Evolutionary conservation across 306 rosid genomes (phyloP).

Genomic region (Gleditsia sinensis): DNA sequence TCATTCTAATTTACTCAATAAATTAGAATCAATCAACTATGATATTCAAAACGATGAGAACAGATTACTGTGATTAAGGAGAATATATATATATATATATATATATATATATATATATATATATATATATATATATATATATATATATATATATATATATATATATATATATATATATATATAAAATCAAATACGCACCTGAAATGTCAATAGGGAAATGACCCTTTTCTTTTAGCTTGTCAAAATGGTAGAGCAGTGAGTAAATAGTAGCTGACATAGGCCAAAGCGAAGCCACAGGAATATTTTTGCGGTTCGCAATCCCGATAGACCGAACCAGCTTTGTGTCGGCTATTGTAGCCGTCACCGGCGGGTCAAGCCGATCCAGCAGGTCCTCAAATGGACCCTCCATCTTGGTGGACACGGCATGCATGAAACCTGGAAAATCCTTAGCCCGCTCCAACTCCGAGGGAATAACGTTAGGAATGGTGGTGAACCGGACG

Average conservation of each 20-base stretch:
- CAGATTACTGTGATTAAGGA: too few species aligned
- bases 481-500: slow-evolving; percentile 38
- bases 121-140: too few species aligned
- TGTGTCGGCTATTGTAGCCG: slow-evolving; percentile 43
- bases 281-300: slow-evolving; percentile 52
- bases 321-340: slow-evolving; percentile 33
- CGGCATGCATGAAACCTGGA: slow-evolving; percentile 6
- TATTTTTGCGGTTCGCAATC: slow-evolving; percentile 40
- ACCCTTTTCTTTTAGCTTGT: neutral
- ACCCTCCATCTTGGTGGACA: slow-evolving; percentile 15
- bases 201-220: slow-evolving; percentile 3
- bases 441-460: slow-evolving; percentile 11
- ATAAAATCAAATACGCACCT: neutral
- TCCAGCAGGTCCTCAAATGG: slow-evolving; percentile 25
- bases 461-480: slow-evolving; percentile 37
- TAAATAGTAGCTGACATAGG: slow-evolving; percentile 3
- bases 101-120: too few species aligned
- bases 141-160: too few species aligned
- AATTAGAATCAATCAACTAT: too few species aligned
- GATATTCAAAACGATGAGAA: too few species aligned
- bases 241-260: slow-evolving; percentile 1
- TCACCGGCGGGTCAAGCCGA: slow-evolving; percentile 38
- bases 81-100: too few species aligned
- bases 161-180: too few species aligned
- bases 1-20: too few species aligned